phyloP scores from a whole-genome alignment of 1,139 yeast species.

The Pichia sp. region DNA sequence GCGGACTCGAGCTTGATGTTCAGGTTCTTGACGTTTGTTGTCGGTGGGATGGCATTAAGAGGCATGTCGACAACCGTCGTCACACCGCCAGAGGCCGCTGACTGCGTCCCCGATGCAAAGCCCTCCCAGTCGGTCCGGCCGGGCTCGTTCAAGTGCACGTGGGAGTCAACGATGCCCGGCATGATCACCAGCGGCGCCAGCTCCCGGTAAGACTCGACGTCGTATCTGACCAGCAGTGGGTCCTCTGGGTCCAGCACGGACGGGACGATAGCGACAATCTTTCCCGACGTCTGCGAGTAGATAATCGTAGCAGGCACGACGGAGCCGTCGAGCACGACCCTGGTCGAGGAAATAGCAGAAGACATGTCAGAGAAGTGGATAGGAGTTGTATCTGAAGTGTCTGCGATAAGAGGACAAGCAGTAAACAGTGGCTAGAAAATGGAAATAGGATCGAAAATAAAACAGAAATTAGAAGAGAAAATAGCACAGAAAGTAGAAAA shows the following conservation, averaged over 20 bases:
- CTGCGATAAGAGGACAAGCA: not conserved
- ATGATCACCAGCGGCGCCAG: constrained; percentile 64
- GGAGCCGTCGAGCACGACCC: constrained; percentile 53
- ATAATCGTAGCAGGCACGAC: constrained; percentile 64
- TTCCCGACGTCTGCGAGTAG: constrained; percentile 61
- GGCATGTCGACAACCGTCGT: constrained; percentile 97
- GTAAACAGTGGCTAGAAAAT: no score
- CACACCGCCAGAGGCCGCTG: constrained; percentile 94
- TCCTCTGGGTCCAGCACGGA: constrained; percentile 37
- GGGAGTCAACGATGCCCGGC: constrained; percentile 92
- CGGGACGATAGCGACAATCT: constrained; percentile 48
- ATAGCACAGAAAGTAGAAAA: no score
- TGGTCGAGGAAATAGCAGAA: constrained; percentile 59
- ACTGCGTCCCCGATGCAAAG: constrained; percentile 84
- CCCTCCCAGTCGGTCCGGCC: constrained; percentile 97
- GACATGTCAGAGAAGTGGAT: constrained; percentile 39
- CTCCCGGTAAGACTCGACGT: constrained; percentile 43
- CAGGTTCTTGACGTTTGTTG: constrained; percentile 77
- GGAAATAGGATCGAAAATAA: no score
- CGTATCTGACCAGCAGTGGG: constrained; percentile 39
- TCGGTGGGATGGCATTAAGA: constrained; percentile 90
- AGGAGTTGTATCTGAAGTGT: not conserved
- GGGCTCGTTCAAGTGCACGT: constrained; percentile 91
- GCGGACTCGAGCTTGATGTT: constrained; percentile 75
- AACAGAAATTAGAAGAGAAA: no score